phyloP scores from a whole-genome alignment of 306 rosid genomes.

The Prunus campanulata region DNA sequence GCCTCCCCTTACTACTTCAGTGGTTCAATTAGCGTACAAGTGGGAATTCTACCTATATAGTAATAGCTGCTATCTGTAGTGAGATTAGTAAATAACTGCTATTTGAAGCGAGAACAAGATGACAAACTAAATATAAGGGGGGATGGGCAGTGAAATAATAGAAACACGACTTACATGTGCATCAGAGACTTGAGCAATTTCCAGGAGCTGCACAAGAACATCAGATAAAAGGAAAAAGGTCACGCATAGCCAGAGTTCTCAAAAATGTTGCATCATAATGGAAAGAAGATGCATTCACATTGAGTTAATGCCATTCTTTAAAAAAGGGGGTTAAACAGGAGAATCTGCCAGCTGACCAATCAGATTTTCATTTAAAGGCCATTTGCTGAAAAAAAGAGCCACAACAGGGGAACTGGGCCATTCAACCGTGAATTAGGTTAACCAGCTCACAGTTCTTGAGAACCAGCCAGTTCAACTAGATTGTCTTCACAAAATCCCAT shows the following conservation, averaged over 20 bases:
- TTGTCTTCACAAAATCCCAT: background rate
- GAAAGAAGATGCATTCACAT: background rate
- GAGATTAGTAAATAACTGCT: background rate
- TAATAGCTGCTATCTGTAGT: background rate
- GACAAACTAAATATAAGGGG: background rate
- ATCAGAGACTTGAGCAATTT: constrained; percentile 97
- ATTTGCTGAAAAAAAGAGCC: background rate
- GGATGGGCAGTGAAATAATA: constrained; percentile 5
- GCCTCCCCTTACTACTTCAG: background rate
- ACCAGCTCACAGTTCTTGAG: background rate
- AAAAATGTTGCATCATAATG: background rate
- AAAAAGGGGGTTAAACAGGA: background rate
- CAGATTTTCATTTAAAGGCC: background rate
- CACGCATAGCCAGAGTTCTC: background rate
- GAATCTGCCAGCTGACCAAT: background rate
- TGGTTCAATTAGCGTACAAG: background rate
- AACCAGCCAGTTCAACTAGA: background rate
- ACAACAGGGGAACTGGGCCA: background rate
- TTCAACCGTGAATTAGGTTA: background rate
- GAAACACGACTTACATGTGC: constrained; percentile 66
- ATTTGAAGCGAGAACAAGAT: background rate
- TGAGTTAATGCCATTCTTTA: background rate
- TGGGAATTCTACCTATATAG: background rate
- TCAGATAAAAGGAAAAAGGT: constrained; percentile 10
- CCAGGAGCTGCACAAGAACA: constrained; percentile 77